Evolutionary conservation across 169 alveolate genomes (phyloP).

Genomic region (Babesia ovata): DNA sequence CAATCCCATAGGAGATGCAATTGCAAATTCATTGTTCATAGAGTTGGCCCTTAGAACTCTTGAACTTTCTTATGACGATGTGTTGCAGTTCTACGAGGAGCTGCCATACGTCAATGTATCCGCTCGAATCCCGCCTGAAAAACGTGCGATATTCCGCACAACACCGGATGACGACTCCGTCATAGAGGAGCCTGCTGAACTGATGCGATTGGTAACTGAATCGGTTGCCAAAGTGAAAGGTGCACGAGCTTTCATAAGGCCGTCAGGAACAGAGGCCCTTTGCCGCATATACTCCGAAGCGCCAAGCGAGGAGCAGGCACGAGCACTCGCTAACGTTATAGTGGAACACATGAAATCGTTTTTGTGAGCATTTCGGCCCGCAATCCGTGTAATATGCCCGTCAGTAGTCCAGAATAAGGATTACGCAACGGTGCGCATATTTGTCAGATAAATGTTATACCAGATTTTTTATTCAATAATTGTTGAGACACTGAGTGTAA

Average conservation of each 20-base stretch:
- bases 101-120: constrained; percentile 64
- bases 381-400: no score
- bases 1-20: constrained; percentile 64
- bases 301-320: constrained; percentile 68
- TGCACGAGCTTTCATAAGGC: constrained; percentile 73
- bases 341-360: neutral
- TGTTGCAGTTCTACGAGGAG: constrained; percentile 58
- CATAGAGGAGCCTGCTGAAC: constrained; percentile 52
- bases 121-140: constrained; percentile 32
- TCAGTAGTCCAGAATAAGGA: no score
- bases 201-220: constrained; percentile 50
- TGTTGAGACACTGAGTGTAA: no score
- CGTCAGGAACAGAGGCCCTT: constrained; percentile 75
- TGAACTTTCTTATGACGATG: constrained; percentile 47
- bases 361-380: neutral
- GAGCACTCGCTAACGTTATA: neutral
- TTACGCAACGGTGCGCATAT: no score
- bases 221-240: constrained; percentile 25
- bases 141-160: constrained; percentile 33
- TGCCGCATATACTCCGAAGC: constrained; percentile 81
- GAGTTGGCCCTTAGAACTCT: constrained; percentile 63
- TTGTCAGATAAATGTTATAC: no score
- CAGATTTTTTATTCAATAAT: no score
- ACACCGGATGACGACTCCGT: constrained; percentile 66
- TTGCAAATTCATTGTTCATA: constrained; percentile 65